Conservation (phyloP, 352 stramenopile genomes). For the Poterioochromonas sp. region DNA sequence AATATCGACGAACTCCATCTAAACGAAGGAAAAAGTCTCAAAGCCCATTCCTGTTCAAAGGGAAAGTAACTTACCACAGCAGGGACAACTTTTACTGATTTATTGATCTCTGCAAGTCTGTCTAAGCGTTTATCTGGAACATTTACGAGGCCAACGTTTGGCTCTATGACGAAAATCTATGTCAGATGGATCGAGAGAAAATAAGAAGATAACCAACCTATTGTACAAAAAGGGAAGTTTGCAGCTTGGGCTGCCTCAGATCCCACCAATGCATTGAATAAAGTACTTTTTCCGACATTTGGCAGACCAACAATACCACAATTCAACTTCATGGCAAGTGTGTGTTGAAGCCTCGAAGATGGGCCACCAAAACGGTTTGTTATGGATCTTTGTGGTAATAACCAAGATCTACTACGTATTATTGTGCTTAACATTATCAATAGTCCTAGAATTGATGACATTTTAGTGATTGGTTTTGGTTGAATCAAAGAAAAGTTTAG, state of each 20-base stretch:
- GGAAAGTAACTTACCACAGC: constrained; percentile 35
- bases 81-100: constrained; percentile 56
- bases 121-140: constrained; percentile 59
- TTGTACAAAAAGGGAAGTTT: constrained; percentile 84
- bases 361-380: too few relatives aligned
- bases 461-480: too few relatives aligned
- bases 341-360: too few relatives aligned
- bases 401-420: too few relatives aligned
- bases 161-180: constrained; percentile 46
- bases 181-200: neutral
- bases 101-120: constrained; percentile 58
- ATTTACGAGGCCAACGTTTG: constrained; percentile 66
- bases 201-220: constrained; percentile 39
- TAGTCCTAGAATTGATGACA: too few relatives aligned
- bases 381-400: too few relatives aligned
- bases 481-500: too few relatives aligned
- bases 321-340: constrained; percentile 12
- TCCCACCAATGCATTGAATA: constrained; percentile 96
- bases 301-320: constrained; percentile 67
- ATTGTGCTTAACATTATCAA: too few relatives aligned
- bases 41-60: neutral
- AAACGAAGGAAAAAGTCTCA: constrained; percentile 47
- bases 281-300: constrained; percentile 98
- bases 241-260: constrained; percentile 59
- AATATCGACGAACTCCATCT: constrained; percentile 81